These are phyloP conservation scores for Aspergillus sp. DNA, from an alignment of 2,329 filamentous ascomycete species.

Conservation along the genomic window DNA sequence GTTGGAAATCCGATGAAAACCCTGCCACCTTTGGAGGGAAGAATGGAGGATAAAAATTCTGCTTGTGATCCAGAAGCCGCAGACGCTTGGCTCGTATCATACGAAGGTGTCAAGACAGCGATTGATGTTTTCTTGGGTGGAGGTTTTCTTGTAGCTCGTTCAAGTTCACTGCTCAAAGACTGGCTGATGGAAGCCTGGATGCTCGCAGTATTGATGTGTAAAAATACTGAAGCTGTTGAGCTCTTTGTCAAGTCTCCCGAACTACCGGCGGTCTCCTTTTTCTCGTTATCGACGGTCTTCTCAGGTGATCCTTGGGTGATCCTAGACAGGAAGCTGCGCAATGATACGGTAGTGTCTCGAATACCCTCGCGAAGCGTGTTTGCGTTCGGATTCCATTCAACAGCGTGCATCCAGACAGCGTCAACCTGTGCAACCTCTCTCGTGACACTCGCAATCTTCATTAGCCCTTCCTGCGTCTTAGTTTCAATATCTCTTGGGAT, in stretches of 20 bases:
- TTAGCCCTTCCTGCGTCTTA: constrained; percentile 80
- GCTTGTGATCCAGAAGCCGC: constrained; percentile 50
- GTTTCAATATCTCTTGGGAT: constrained; percentile 79
- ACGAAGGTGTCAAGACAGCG: constrained; percentile 86
- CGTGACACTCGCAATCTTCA: constrained; percentile 79
- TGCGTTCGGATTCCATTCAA: constrained; percentile 74
- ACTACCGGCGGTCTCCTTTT: constrained; percentile 60
- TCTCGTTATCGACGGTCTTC: constrained; percentile 43
- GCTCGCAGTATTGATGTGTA: constrained; percentile 81
- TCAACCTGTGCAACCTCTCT: constrained; percentile 90
- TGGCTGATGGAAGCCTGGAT: constrained; percentile 73
- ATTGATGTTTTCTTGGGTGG: constrained; percentile 85
- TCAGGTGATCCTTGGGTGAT: constrained; percentile 60
- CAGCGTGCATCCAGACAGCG: constrained; percentile 80
- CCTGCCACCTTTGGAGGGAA: constrained; percentile 83
- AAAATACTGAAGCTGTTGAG: constrained; percentile 78
- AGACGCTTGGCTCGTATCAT: constrained; percentile 73
- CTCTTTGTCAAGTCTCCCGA: constrained; percentile 70
- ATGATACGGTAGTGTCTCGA: constrained; percentile 55
- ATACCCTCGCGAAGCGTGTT: constrained; percentile 39
- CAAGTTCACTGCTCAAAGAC: constrained; percentile 78
- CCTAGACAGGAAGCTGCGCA: constrained; percentile 77
- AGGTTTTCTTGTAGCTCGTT: constrained; percentile 94
- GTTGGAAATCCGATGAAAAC: constrained; percentile 98
- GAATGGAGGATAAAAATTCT: constrained; percentile 85